Conservation (phyloP, 2,329 filamentous ascomycete genomes). For the Neofusicoccum kwambonambiense region DNA sequence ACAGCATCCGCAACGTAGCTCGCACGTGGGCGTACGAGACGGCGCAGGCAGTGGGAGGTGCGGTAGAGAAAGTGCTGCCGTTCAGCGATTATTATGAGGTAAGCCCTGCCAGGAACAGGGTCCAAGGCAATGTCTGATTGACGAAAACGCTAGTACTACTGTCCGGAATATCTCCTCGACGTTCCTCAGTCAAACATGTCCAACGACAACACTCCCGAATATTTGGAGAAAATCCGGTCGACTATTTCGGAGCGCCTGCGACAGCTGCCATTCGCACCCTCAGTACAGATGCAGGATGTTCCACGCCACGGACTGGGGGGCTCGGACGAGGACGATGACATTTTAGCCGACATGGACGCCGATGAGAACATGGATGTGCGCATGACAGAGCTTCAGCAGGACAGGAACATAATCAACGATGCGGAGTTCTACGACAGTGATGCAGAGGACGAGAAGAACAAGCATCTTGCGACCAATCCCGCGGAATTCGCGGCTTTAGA, state of each 20-base stretch:
- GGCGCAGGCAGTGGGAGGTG: slow-evolving; percentile 39
- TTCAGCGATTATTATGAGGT: slow-evolving; percentile 19
- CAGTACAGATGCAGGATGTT: slow-evolving; percentile 17
- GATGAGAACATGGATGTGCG: slow-evolving; percentile 17
- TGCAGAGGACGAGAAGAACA: slow-evolving; percentile 13
- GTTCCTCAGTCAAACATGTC: slow-evolving; percentile 11
- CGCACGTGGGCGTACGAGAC: slow-evolving; percentile 98
- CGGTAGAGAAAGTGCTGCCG: neutral
- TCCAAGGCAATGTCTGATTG: too few relatives aligned
- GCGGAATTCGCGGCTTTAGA: slow-evolving; percentile 2
- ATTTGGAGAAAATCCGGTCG: slow-evolving; percentile 11
- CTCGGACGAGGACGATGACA: slow-evolving; percentile 15
- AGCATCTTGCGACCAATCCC: neutral
- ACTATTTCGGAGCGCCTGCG: slow-evolving; percentile 15
- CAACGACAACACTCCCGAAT: slow-evolving; percentile 16
- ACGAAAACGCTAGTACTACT: slow-evolving; percentile 10
- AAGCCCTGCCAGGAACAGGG: neutral
- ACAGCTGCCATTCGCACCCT: slow-evolving; percentile 11
- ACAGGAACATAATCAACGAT: slow-evolving; percentile 1
- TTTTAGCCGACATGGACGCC: slow-evolving; percentile 16
- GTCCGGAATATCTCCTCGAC: slow-evolving; percentile 17
- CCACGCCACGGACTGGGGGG: slow-evolving; percentile 2
- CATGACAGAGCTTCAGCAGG: slow-evolving; percentile 14
- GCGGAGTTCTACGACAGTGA: slow-evolving; percentile 16
- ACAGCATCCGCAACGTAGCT: slow-evolving; percentile 94